Conservation (phyloP, 768 basidiomycete species). For the Auriscalpium vulgare region DNA sequence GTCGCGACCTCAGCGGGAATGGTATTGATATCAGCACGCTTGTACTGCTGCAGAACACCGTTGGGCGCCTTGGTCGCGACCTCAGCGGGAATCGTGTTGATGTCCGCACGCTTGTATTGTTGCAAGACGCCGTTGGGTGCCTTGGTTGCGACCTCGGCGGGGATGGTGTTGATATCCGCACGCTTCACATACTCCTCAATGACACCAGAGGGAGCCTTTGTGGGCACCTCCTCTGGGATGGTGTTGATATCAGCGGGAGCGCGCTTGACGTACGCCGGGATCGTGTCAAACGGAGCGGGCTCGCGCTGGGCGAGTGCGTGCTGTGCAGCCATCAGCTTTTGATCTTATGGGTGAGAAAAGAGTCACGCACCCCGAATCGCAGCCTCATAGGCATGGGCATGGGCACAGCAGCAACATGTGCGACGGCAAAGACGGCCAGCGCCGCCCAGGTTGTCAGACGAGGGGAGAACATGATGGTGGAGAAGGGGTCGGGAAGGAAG, state of each 20-base stretch:
- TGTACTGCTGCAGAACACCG: conserved; percentile 26
- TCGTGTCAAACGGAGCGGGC: conserved; percentile 30
- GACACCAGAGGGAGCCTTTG: conserved; percentile 20
- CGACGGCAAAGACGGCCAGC: conserved; percentile 35
- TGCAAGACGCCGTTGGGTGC: conserved; percentile 23
- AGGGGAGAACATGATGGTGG: conserved; percentile 36
- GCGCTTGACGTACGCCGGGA: conserved; percentile 36
- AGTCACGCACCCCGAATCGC: conserved; percentile 23
- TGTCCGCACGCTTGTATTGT: conserved; percentile 14
- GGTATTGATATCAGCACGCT: conserved; percentile 16
- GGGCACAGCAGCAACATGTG: conserved; percentile 33
- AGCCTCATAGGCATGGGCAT: conserved; percentile 30
- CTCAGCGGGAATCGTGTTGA: conserved; percentile 26
- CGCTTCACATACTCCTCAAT: background rate
- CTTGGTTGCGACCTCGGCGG: conserved; percentile 24
- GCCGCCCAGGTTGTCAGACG: conserved; percentile 31
- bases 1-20: conserved; percentile 20
- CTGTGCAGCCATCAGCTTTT: background rate
- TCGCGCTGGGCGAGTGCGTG: conserved; percentile 14
- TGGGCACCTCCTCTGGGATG: conserved; percentile 26
- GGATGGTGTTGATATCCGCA: conserved; percentile 21
- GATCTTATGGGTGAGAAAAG: background rate
- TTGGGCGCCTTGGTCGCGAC: conserved; percentile 26
- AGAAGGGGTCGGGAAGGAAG: conserved; percentile 16
- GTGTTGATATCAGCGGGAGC: conserved; percentile 10